Percentiles rank a stretch among this genome's conserved stretches.
phyloP scores from a whole-genome alignment of 768 basidiomycete species.

The Collybia mongolica region DNA sequence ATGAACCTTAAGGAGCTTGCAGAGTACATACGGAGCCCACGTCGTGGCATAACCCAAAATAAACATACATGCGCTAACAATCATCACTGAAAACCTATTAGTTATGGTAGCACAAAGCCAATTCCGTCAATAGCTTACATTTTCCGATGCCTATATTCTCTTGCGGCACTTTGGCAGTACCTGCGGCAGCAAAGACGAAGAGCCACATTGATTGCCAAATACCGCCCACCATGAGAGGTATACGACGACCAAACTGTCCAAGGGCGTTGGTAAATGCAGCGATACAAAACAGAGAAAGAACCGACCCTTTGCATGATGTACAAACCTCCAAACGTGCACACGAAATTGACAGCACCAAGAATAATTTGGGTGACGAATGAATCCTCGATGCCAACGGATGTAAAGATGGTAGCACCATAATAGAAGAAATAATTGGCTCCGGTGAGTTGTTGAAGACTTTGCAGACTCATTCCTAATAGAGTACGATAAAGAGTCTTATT shows the following conservation, averaged over 20 bases:
- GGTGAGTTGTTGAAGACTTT: slow-evolving; percentile 72
- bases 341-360: slow-evolving; percentile 70
- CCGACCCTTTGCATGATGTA: slow-evolving; percentile 67
- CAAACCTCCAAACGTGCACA: slow-evolving; percentile 69
- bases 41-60: slow-evolving; percentile 72
- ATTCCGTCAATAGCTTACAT: slow-evolving; percentile 28
- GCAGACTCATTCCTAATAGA: slow-evolving; percentile 59
- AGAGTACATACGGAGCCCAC: slow-evolving; percentile 52
- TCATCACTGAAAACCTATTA: slow-evolving; percentile 43
- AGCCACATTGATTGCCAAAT: slow-evolving; percentile 72
- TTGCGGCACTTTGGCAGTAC: slow-evolving; percentile 57
- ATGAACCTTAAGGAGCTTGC: neutral
- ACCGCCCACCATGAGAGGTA: slow-evolving; percentile 66
- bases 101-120: no score
- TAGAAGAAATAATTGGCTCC: slow-evolving; percentile 74
- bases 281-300: slow-evolving; percentile 4
- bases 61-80: slow-evolving; percentile 68
- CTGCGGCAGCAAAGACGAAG: slow-evolving; percentile 72
- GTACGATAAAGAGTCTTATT: slow-evolving; percentile 68
- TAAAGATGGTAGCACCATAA: slow-evolving; percentile 64
- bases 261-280: neutral
- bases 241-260: slow-evolving; percentile 57
- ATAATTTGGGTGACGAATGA: slow-evolving; percentile 75
- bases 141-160: slow-evolving; percentile 49
- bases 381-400: slow-evolving; percentile 64